Evolutionary conservation across 164 flowering plant species (phyloP), one percentile per base, ranked within the genome.

Genomic region (Magnolia officinalis): DNA sequence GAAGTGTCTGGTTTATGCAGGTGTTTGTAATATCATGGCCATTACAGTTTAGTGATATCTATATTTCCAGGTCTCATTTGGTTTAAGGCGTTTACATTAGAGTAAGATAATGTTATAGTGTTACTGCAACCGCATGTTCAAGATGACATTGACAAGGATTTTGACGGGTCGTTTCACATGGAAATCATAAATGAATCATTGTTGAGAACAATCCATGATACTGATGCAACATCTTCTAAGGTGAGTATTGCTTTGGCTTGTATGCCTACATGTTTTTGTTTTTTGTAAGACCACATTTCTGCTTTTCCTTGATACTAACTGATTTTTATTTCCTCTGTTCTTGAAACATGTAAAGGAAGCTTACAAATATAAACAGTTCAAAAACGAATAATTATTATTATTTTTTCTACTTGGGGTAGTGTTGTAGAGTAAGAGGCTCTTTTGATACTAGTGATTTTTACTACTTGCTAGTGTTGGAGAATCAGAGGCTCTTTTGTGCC

Each of bases 401-500:
- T 26, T 1, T 26, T 26, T 26, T 26, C 29, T 26, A 1, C 29
- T 26, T 26, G 29, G 29, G 29, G 29, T 26, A 26, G 29, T 26
- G 29, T 26, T 26, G 29, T 26, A 26, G 29, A 26, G 29, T 26
- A 26, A 26, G 2, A 26, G 29, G 29, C 29, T 1, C 29, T 26
- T 26, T 26, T 26, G 29, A 26, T 26, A 26, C 29, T 26, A 0
- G 29, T 26, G 29, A 26, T 26, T 26, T 26, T 26, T 26, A 26
- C 29, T 1, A 26, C 29, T 26, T 84, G 97, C 98, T 51, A 94
- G 92, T 85, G 77, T 96, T 77, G 99, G 99, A 24, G 98, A 96
- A 75, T 96, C 99, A 31, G 94, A 96, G 82, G 98, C 96, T 72
- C 80, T 94, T 78, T 77, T 96, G 68, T 96, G 99, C 83, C 90